Conservation (phyloP, 2,329 filamentous ascomycete genomes). For the Colletotrichum gloeosporioides region DNA sequence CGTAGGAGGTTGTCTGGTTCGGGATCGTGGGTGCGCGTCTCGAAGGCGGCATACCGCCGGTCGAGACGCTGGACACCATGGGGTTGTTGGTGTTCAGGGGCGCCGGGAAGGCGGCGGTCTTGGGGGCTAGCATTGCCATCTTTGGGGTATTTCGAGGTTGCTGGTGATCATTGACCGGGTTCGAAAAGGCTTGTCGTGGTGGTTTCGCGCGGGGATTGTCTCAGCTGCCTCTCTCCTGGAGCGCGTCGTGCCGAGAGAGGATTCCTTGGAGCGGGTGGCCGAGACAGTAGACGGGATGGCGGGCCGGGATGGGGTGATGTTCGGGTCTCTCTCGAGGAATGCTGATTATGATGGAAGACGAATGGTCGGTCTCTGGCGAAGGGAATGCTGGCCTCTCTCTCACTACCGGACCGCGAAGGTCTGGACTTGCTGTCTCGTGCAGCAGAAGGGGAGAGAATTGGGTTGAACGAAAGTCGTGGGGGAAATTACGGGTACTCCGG, state of each 20-base stretch:
- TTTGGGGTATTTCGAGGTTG: slow-evolving; percentile 5
- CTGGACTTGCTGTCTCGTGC: slow-evolving; percentile 1
- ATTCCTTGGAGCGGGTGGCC: slow-evolving; percentile 8
- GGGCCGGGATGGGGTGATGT: neutral
- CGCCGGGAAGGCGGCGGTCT: slow-evolving; percentile 68
- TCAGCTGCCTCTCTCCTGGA: slow-evolving; percentile 24
- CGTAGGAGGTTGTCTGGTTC: slow-evolving; percentile 62
- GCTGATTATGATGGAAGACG: neutral
- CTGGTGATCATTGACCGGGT: neutral
- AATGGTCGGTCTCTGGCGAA: neutral
- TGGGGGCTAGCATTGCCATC: slow-evolving; percentile 83
- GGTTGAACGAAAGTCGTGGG: slow-evolving; percentile 7
- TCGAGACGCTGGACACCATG: slow-evolving; percentile 51
- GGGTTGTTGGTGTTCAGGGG: slow-evolving; percentile 54
- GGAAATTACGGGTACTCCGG: slow-evolving; percentile 2
- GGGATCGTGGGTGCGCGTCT: slow-evolving; percentile 57
- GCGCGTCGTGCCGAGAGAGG: slow-evolving; percentile 14
- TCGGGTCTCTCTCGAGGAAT: neutral
- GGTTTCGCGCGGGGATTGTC: slow-evolving; percentile 14
- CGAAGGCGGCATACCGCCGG: slow-evolving; percentile 55
- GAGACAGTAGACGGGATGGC: slow-evolving; percentile 9
- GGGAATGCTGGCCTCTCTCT: neutral
- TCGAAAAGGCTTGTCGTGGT: neutral
- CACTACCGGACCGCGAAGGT: slow-evolving; percentile 15
- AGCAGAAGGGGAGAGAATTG: neutral